Percentiles rank a stretch among this genome's conserved stretches.
phyloP scores from a whole-genome alignment of 495 filamentous ascomycete genomes.

The Podospora pseudocomata region DNA sequence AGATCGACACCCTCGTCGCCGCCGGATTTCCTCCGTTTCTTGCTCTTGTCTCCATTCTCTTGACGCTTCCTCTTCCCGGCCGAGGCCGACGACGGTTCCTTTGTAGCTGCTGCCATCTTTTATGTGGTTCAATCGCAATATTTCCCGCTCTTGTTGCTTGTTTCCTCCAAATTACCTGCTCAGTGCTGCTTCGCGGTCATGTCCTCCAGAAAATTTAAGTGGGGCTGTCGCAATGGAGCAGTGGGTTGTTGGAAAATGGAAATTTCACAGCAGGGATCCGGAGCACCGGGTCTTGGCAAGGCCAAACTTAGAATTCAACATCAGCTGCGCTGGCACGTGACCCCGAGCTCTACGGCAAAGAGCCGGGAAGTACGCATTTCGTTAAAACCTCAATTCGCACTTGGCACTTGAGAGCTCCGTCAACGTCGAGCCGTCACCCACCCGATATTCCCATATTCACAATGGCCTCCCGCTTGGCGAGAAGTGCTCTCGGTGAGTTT shows the following conservation, averaged over 20 bases:
- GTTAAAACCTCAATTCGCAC: constrained; percentile 52
- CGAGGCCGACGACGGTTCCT: constrained; percentile 24
- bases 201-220: constrained; percentile 29
- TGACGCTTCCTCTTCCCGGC: constrained; percentile 46
- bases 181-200: neutral
- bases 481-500: constrained; percentile 81
- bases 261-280: constrained; percentile 5
- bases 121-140: neutral
- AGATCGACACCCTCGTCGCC: constrained; percentile 34
- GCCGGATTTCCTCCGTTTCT: constrained; percentile 49
- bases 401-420: constrained; percentile 32
- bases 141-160: neutral
- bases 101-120: constrained; percentile 29
- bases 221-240: constrained; percentile 16
- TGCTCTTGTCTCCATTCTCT: constrained; percentile 41
- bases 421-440: constrained; percentile 36
- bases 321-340: constrained; percentile 31
- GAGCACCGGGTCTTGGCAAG: neutral
- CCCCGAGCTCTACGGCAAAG: constrained; percentile 24
- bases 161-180: neutral
- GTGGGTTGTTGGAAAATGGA: constrained; percentile 5
- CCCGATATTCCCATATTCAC: constrained; percentile 52
- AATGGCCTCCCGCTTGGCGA: constrained; percentile 95
- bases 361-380: constrained; percentile 32
- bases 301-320: neutral